A percentile compares a stretch with the other conserved stretches of the same genome.
Evolutionary conservation across 2,329 filamentous ascomycete species (phyloP).

Genomic region (Phialemoniopsis sp.): DNA sequence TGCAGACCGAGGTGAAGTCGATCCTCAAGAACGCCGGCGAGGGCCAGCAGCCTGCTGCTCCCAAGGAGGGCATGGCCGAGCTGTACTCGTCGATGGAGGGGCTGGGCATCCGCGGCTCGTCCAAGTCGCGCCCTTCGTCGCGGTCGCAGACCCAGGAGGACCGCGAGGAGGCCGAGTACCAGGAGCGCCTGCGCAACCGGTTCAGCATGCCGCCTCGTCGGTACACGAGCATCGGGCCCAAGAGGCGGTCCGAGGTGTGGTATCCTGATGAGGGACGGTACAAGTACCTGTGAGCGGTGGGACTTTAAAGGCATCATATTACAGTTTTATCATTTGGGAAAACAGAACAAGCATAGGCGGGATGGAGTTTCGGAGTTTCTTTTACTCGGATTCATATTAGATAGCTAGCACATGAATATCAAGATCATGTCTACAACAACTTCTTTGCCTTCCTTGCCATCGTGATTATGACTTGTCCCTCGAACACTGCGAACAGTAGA

Average conservation of each 20-base stretch:
- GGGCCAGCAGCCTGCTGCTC: not conserved
- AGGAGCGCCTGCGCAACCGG: constrained; percentile 13
- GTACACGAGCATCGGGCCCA: constrained; percentile 9
- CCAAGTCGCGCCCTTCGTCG: not conserved
- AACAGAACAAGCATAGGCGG: too few species aligned
- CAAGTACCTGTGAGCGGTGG: constrained; percentile 10
- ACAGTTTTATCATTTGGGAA: too few species aligned
- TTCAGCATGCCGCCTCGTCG: constrained; percentile 13
- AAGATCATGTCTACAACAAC: too few species aligned
- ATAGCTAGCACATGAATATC: too few species aligned
- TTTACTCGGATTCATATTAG: too few species aligned
- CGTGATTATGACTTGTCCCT: too few species aligned
- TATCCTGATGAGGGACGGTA: constrained; percentile 12
- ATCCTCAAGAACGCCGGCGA: constrained; percentile 21
- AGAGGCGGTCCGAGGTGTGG: constrained; percentile 16
- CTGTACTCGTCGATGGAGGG: constrained; percentile 4
- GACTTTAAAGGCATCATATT: not conserved
- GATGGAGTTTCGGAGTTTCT: too few species aligned
- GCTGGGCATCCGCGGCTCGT: constrained; percentile 4
- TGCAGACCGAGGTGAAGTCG: constrained; percentile 17
- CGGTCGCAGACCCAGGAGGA: constrained; percentile 6
- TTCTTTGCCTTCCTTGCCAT: too few species aligned
- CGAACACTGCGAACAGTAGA: too few species aligned
- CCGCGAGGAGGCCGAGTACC: constrained; percentile 10
- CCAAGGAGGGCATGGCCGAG: constrained; percentile 1